phyloP scores from a whole-genome alignment of 176 grass and related monocot species.

The Oryza nivara region DNA sequence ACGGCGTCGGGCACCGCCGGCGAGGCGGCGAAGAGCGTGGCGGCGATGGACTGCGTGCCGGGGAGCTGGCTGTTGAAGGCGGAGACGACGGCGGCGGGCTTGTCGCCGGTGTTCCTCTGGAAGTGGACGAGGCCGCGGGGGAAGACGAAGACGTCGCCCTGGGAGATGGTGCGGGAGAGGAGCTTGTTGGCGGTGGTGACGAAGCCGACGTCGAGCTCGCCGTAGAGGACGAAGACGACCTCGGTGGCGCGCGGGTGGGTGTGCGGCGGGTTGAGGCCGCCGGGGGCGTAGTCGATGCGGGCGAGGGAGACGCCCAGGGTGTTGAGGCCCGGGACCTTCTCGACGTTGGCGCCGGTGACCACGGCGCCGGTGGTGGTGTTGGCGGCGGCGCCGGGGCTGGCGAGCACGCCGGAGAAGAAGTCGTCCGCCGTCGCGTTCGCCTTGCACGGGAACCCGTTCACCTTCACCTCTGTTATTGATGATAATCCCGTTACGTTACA shows the following conservation, averaged over 20 bases:
- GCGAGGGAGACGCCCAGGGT: slow-evolving; percentile 72
- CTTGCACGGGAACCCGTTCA: slow-evolving; percentile 92
- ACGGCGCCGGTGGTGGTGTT: slow-evolving; percentile 50
- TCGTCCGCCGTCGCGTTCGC: slow-evolving; percentile 57
- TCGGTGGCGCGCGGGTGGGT: slow-evolving; percentile 93
- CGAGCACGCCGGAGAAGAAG: slow-evolving; percentile 66
- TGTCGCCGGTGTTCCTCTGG: slow-evolving; percentile 60
- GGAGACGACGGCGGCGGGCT: slow-evolving; percentile 55
- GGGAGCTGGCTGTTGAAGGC: slow-evolving; percentile 92
- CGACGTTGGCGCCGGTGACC: slow-evolving; percentile 70
- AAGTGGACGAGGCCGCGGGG: slow-evolving; percentile 78
- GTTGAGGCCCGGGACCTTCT: slow-evolving; percentile 75
- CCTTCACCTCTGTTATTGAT: slow-evolving; percentile 49
- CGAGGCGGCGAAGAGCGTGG: slow-evolving; percentile 59
- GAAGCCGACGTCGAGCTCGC: slow-evolving; percentile 77
- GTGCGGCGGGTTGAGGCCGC: slow-evolving; percentile 87
- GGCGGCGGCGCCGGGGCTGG: slow-evolving; percentile 43
- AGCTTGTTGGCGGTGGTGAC: slow-evolving; percentile 78
- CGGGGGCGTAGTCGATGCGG: slow-evolving; percentile 80
- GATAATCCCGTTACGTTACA: no score
- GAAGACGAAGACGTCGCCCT: slow-evolving; percentile 71
- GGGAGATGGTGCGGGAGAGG: slow-evolving; percentile 57
- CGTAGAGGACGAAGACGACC: slow-evolving; percentile 81
- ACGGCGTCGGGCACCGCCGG: slow-evolving; percentile 51
- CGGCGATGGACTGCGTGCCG: slow-evolving; percentile 70